phyloP scores from a whole-genome alignment of 2,329 filamentous ascomycete genomes.

The Bimuria novae-zelandiae region DNA sequence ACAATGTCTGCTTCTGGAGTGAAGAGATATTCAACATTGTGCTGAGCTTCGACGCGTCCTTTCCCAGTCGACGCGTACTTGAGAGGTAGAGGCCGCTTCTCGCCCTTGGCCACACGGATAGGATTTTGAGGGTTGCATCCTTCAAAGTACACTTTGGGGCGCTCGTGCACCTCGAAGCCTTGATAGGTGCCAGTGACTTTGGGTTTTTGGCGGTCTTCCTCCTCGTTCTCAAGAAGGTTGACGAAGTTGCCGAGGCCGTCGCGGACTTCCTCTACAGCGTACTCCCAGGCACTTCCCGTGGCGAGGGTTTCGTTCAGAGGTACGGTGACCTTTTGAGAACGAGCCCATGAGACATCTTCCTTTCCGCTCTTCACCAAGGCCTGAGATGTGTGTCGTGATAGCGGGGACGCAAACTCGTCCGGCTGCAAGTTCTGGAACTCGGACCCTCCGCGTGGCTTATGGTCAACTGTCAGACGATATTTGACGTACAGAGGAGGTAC shows the following conservation, averaged over 20 bases:
- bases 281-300: slow-evolving; percentile 80
- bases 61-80: slow-evolving; percentile 67
- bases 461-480: slow-evolving; percentile 87
- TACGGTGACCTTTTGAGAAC: slow-evolving; percentile 73
- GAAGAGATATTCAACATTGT: slow-evolving; percentile 81
- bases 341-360: slow-evolving; percentile 80
- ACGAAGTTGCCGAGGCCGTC: slow-evolving; percentile 89
- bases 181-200: slow-evolving; percentile 71
- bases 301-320: slow-evolving; percentile 89
- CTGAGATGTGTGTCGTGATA: slow-evolving; percentile 64
- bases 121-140: slow-evolving; percentile 81
- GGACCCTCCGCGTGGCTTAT: slow-evolving; percentile 79
- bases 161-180: slow-evolving; percentile 82
- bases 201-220: slow-evolving; percentile 66
- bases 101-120: slow-evolving; percentile 80
- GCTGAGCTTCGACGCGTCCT: slow-evolving; percentile 63
- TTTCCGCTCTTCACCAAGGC: slow-evolving; percentile 62
- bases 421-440: slow-evolving; percentile 88
- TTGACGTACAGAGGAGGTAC: slow-evolving; percentile 90
- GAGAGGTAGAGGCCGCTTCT: slow-evolving; percentile 70
- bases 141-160: slow-evolving; percentile 72
- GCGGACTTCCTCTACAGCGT: slow-evolving; percentile 87
- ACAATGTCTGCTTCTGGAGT: slow-evolving; percentile 73
- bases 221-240: slow-evolving; percentile 68
- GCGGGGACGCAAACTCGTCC: slow-evolving; percentile 78